phyloP scores from a whole-genome alignment of 768 basidiomycete genomes.

The Paxillus ammoniavirescens region DNA sequence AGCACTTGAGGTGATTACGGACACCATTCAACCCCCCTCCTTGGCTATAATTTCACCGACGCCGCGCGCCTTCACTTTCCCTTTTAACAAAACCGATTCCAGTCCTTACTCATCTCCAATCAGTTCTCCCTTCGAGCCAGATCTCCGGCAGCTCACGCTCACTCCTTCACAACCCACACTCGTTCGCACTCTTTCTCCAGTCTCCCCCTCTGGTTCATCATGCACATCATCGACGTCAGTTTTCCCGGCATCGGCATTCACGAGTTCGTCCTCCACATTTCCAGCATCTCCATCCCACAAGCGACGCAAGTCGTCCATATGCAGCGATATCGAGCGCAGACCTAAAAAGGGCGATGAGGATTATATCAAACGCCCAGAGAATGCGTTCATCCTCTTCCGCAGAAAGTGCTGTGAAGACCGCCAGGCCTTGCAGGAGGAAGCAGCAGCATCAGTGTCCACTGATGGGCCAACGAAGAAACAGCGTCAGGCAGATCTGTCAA shows the following conservation, averaged over 20 bases:
- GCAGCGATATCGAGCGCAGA: conserved; percentile 47
- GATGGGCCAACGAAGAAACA: conserved; percentile 61
- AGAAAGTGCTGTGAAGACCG: conserved; percentile 76
- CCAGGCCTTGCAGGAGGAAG: conserved; percentile 54
- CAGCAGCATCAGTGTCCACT: conserved; percentile 19
- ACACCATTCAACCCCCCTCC: conserved; percentile 54
- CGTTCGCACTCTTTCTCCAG: conserved; percentile 43
- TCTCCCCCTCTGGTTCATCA: conserved; percentile 27
- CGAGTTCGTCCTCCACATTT: conserved; percentile 29
- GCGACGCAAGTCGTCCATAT: conserved; percentile 51
- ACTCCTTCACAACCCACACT: conserved; percentile 42
- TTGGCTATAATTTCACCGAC: conserved; percentile 59
- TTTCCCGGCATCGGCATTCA: conserved; percentile 37
- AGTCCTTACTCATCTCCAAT: conserved; percentile 67
- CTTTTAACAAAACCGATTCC: conserved; percentile 38
- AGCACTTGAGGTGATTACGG: conserved; percentile 79
- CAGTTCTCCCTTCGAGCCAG: conserved; percentile 73
- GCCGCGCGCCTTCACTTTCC: conserved; percentile 51
- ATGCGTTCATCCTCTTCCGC: conserved; percentile 84
- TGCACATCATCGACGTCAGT: conserved; percentile 41
- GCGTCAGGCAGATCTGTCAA: conserved; percentile 76
- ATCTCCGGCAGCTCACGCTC: conserved; percentile 47
- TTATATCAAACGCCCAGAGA: conserved; percentile 82
- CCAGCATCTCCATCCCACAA: conserved; percentile 38
- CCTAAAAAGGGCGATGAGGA: conserved; percentile 72